phyloP scores from a whole-genome alignment of 495 filamentous ascomycete species.

The Xylona heveae region DNA sequence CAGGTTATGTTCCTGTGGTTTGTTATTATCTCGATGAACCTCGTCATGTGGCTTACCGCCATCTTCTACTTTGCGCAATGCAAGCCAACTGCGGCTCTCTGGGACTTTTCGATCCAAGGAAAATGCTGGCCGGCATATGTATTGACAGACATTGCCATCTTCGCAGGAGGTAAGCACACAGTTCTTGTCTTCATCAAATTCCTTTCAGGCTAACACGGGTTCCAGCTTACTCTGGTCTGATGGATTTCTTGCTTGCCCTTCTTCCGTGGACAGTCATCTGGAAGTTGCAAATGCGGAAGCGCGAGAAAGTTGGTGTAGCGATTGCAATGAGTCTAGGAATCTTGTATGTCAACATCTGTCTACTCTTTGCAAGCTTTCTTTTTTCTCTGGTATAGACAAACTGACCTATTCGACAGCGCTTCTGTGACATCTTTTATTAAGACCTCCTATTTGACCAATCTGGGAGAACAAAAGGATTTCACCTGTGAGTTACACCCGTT shows the following conservation, averaged over 20 bases:
- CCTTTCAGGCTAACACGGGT: constrained; percentile 1
- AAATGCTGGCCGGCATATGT: constrained; percentile 17
- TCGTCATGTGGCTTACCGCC: constrained; percentile 16
- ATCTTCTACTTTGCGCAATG: constrained; percentile 20
- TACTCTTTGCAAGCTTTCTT: too few relatives aligned
- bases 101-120: constrained; percentile 11
- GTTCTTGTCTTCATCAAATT: not conserved
- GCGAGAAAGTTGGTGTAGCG: constrained; percentile 17
- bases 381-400: too few relatives aligned
- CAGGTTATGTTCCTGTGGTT: constrained; percentile 13
- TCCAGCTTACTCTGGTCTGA: constrained; percentile 15
- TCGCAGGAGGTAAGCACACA: constrained; percentile 12
- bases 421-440: too few relatives aligned
- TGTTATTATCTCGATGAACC: constrained; percentile 16
- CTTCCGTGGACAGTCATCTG: constrained; percentile 17
- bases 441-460: too few relatives aligned
- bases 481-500: too few relatives aligned
- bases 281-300: constrained; percentile 15
- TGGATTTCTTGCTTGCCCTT: constrained; percentile 16
- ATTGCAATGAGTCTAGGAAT: constrained; percentile 22
- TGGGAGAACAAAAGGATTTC: too few relatives aligned
- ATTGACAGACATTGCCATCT: constrained; percentile 12
- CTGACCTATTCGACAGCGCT: too few relatives aligned
- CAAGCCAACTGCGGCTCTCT: constrained; percentile 15
- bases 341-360: constrained; percentile 12